Base-by-base conservation (phyloP, 2,329 filamentous ascomycete species). In the Stromatinia cepivora region DNA sequence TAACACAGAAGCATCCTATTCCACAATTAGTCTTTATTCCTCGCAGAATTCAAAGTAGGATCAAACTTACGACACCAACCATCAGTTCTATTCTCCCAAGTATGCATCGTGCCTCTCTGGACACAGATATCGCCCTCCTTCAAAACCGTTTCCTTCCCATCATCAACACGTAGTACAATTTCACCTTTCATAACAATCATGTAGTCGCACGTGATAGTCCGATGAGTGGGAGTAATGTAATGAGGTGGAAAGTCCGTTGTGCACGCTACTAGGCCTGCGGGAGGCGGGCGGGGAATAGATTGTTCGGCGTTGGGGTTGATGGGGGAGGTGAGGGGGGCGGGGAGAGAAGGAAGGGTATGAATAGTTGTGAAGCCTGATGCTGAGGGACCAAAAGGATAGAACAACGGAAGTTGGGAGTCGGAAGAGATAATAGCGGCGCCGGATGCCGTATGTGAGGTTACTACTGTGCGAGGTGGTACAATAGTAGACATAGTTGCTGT, bases 181-280 rank as follows among this genome's bases (percentile, higher is more conserved):
- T 81, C 80, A 4, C 81, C 81, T 1, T 72, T 72, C n/a, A 83
- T 34, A 11, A 83, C 76, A 42, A 80, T 74, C 45, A 73, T 75
- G 66, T 82, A 83, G 72, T 83, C 81, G 11, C 81, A 71, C 61
- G 77, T 82, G 46, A 77, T 63, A 1, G 81, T 83, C 17, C 81
- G 80, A 70, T 83, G 82, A 78, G 82, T 80, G 1, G 81, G 81
- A 10, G 75, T 76, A 13, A 50, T 31, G 20, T 36, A 59, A 31
- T 59, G 42, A 1, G 70, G 69, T 6, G 69, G 59, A 17, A 73
- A 70, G 52, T 76, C 71, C 1, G 70, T 67, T 36, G 70, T 72
- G 67, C 77, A 75, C 71, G 81, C 81, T 25, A 78, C 70, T n/a
- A 78, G 72, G 11, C 81, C 82, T 5, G 69, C 48, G 0, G 78